Evolutionary conservation across 176 grass and related monocot genomes (phyloP), one percentile per base, ranked within the genome.

Genomic region (Otatea glauca): DNA sequence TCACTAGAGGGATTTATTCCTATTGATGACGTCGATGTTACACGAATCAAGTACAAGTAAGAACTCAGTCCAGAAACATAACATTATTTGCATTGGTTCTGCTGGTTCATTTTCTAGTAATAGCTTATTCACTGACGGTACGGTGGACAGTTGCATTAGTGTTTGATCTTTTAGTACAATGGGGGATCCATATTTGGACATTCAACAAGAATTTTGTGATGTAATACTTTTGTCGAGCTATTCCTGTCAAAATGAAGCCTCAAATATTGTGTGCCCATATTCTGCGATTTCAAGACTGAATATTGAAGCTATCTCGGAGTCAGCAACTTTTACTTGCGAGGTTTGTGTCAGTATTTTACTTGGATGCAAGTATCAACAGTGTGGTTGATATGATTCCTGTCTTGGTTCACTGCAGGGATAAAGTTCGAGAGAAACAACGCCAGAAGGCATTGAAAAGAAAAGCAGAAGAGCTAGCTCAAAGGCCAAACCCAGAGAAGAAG

Each of bases 41-140:
- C 86, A 35, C 83, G 92, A 83, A 96, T 99, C 62, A 94, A 99
- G 77, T 99, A 92, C 88, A 99, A 94, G 96, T 96, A 92, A 94
- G 90, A 67, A 82, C 41, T 65, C 38, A 38, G 68, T 51, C 62
- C 25, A 54, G 0, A 8, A 83, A 77, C 15, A 55, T 68, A 77
- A 53, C 8, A 27, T 50, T 64, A 25, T 70, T 79, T 66, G 71
- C 42, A 37, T 82, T 76, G 41, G 84, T 70, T 58, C 41, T 69
- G 17, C 60, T 77, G 16, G 15, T 8, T 41, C 38, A 65, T 34
- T 29, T 53, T 51, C n/a, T 70, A 44, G 37, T 68, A 34, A 50
- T 56, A 32, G 29, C 11, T 72, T 45, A 7, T 39, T 75, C 63
- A 35, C 15, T 34, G 23, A 32, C 6, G 50, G 13, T 48, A 3